These are phyloP conservation scores for Pythium vanterpoolii DNA, from an alignment of 352 stramenopile species.

Conservation along the genomic window DNA sequence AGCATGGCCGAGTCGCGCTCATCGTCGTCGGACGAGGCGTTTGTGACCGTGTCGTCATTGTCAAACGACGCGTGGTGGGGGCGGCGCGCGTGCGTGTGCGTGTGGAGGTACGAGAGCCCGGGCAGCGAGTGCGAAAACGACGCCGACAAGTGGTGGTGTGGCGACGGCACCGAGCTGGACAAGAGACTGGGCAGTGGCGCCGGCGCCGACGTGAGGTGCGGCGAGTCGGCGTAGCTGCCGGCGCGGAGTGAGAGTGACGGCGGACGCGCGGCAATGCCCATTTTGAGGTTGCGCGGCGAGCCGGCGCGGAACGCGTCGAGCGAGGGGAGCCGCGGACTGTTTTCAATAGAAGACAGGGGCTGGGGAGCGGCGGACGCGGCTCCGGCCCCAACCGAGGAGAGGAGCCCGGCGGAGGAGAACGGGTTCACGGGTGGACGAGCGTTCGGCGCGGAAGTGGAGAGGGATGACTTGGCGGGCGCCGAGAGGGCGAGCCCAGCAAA, in stretches of 20 bases:
- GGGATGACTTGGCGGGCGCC: conserved; percentile 46
- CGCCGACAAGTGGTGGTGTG: conserved; percentile 26
- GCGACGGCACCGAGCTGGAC: conserved; percentile 25
- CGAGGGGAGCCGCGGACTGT: conserved; percentile 60
- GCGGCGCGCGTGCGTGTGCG: conserved; percentile 49
- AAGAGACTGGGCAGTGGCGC: conserved; percentile 29
- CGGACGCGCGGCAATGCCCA: conserved; percentile 50
- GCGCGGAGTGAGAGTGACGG: conserved; percentile 52
- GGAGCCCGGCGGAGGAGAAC: conserved; percentile 26
- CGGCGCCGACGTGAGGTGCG: conserved; percentile 18
- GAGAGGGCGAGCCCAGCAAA: conserved; percentile 73
- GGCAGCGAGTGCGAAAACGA: conserved; percentile 76
- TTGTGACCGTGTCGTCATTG: conserved; percentile 48
- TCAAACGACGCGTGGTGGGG: conserved; percentile 60
- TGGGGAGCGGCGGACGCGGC: conserved; percentile 18
- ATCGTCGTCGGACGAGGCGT: conserved; percentile 73
- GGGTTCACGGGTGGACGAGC: conserved; percentile 51
- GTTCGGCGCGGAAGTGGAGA: conserved; percentile 6
- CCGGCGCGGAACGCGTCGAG: conserved; percentile 63
- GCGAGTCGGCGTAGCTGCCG: conserved; percentile 36
- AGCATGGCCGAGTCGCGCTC: conserved; percentile 27
- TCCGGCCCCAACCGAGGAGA: conserved; percentile 18
- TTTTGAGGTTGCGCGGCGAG: conserved; percentile 61
- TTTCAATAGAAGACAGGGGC: conserved; percentile 35
- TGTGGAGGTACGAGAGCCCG: conserved; percentile 55